Percentiles rank a stretch among this genome's conserved stretches.
phyloP scores from a whole-genome alignment of 768 basidiomycete genomes.

The Cystofilobasidium ferigula region DNA sequence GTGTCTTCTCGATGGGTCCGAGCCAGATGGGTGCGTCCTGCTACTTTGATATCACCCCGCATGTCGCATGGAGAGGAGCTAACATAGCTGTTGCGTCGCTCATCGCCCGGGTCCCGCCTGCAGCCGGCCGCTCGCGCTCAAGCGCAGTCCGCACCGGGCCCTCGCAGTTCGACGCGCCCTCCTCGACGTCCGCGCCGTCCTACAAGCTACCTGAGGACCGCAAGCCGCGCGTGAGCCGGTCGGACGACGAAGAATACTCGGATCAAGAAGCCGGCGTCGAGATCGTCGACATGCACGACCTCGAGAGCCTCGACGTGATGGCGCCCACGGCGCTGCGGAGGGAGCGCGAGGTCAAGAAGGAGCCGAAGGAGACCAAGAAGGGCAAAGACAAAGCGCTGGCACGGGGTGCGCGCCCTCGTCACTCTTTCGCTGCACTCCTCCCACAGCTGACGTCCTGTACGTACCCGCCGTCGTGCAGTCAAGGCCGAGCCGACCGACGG shows the following conservation, averaged over 20 bases:
- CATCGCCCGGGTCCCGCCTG: neutral
- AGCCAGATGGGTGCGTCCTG: neutral
- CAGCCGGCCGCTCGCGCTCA: slow-evolving; percentile 8
- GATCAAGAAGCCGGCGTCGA: slow-evolving; percentile 24
- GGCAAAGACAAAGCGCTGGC: slow-evolving; percentile 1
- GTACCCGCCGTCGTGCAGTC: no score
- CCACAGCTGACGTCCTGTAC: neutral
- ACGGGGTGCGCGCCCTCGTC: neutral
- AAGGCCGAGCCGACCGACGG: slow-evolving; percentile 15
- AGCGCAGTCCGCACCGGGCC: slow-evolving; percentile 14
- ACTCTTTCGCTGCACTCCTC: neutral
- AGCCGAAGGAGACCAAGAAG: slow-evolving; percentile 8
- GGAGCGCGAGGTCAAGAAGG: slow-evolving; percentile 16
- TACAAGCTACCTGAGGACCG: slow-evolving; percentile 24
- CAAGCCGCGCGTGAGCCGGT: slow-evolving; percentile 14
- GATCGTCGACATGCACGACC: slow-evolving; percentile 26
- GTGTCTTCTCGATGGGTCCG: slow-evolving; percentile 19
- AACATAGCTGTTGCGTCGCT: no score
- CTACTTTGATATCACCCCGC: neutral
- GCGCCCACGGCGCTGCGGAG: slow-evolving; percentile 20
- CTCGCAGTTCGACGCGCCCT: slow-evolving; percentile 4
- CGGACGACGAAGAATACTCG: slow-evolving; percentile 23
- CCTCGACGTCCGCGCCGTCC: neutral
- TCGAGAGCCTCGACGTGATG: slow-evolving; percentile 23
- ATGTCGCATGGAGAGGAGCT: no score